phyloP scores from a whole-genome alignment of 768 basidiomycete species.

The Termitomyces heimii region DNA sequence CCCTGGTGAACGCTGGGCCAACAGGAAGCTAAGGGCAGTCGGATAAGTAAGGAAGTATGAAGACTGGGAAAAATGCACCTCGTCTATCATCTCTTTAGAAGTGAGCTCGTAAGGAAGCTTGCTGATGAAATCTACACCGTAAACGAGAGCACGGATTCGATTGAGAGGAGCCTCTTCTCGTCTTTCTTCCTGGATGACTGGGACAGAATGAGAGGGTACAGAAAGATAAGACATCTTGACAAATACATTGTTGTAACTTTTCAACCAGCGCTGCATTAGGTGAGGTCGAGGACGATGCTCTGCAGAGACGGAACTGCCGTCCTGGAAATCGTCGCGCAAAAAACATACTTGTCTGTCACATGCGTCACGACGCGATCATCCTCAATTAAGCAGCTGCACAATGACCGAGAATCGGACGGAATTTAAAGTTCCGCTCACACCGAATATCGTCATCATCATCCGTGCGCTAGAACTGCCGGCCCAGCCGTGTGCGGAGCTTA shows the following conservation, averaged over 20 bases:
- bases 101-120: conserved; percentile 5
- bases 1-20: background rate
- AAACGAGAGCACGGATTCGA: background rate
- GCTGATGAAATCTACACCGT: conserved; percentile 1
- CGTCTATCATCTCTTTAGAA: background rate
- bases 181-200: background rate
- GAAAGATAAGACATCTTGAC: background rate
- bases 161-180: background rate
- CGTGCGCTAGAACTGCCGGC: no score
- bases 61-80: background rate
- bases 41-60: background rate
- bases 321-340: background rate
- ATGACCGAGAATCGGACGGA: no score
- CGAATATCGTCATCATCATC: no score
- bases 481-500: no score
- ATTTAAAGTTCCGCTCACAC: no score
- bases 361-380: background rate
- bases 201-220: background rate
- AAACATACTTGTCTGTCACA: background rate
- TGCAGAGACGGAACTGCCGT: background rate
- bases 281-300: background rate
- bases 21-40: conserved; percentile 17
- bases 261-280: background rate
- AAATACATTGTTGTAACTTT: background rate
- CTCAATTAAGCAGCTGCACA: no score